Evolutionary conservation across 2,329 filamentous ascomycete species (phyloP).

Genomic region (Aspergillus bombycis): DNA sequence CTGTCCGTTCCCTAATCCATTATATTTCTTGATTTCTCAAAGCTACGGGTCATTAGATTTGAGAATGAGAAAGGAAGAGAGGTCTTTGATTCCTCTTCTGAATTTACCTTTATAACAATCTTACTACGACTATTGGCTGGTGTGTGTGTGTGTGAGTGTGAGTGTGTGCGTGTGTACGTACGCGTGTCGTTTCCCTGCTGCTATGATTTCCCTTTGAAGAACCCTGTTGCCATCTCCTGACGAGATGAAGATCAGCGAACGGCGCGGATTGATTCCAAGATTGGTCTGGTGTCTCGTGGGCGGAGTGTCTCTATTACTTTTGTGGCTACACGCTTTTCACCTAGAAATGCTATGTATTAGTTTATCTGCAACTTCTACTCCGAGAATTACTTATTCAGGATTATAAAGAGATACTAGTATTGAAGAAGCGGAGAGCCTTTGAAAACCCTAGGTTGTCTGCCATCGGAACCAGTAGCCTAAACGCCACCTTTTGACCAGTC

Average conservation of each 20-base stretch:
- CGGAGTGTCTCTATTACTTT: not conserved
- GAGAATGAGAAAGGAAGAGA: not conserved
- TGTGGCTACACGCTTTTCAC: not conserved
- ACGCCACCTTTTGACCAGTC: not conserved
- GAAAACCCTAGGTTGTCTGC: not conserved
- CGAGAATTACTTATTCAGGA: not conserved
- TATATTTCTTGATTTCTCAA: not conserved
- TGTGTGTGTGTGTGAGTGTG: not conserved
- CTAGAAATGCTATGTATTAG: not conserved
- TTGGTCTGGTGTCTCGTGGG: constrained; percentile 15
- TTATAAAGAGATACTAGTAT: not conserved
- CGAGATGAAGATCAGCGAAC: constrained; percentile 21
- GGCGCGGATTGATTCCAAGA: constrained; percentile 31
- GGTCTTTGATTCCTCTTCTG: not conserved
- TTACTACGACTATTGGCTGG: not conserved
- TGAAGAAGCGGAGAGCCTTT: too few species aligned
- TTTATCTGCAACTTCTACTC: not conserved
- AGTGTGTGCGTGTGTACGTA: not conserved
- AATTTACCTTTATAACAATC: not conserved
- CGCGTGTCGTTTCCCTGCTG: not conserved
- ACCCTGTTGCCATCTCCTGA: not conserved
- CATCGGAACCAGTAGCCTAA: not conserved
- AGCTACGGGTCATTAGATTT: constrained; percentile 8
- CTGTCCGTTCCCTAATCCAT: constrained; percentile 19
- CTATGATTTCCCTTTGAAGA: constrained; percentile 2